These are phyloP conservation scores for Setaria viridis DNA, from an alignment of 202 grass and related monocot species.

Conservation along the genomic window DNA sequence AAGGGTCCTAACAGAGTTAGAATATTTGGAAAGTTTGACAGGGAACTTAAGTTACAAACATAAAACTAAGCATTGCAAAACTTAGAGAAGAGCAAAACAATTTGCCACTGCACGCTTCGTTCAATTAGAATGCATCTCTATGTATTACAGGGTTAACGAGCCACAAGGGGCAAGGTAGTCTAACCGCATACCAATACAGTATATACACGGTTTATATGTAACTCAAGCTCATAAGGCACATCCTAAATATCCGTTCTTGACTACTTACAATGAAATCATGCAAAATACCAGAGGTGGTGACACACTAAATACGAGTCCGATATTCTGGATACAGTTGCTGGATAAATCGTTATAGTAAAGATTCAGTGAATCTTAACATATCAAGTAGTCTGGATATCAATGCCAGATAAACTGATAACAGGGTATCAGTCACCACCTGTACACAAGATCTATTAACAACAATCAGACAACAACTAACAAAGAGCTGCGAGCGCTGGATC, in stretches of 20 bases:
- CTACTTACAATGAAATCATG: background rate
- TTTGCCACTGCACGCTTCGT: background rate
- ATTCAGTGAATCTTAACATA: constrained; percentile 4
- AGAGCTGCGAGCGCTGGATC: background rate
- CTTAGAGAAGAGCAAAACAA: background rate
- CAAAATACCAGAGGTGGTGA: background rate
- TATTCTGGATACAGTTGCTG: background rate
- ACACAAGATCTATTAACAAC: background rate
- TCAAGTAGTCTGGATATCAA: background rate
- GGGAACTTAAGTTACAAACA: background rate
- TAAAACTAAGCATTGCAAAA: background rate
- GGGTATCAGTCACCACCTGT: background rate
- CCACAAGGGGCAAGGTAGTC: background rate
- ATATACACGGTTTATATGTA: background rate
- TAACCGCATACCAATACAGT: background rate
- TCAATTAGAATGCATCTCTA: background rate
- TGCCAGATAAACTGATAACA: background rate
- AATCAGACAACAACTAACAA: background rate
- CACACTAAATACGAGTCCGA: background rate
- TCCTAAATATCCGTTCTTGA: background rate
- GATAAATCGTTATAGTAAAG: background rate
- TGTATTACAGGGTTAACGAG: background rate
- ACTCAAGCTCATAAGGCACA: background rate
- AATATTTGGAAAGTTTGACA: background rate
- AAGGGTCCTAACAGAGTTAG: background rate